These are phyloP conservation scores for Dissophora ornata DNA, from an alignment of 192 early-diverging fungal species.

Conservation along the genomic window DNA sequence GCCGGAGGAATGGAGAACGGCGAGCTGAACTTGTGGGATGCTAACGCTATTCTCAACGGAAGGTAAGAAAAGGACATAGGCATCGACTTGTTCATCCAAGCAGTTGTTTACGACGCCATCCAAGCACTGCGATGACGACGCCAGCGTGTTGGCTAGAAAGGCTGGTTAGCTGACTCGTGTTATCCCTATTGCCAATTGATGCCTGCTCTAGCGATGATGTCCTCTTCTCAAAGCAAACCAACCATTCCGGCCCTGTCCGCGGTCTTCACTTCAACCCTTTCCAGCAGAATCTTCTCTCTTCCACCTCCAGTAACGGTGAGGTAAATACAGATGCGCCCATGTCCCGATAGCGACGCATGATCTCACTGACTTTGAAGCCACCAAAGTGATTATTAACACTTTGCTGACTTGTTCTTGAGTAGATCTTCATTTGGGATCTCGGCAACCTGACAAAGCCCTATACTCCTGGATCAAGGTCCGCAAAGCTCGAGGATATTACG, in stretches of 20 bases:
- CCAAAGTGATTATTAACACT: too few relatives aligned
- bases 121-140: too few relatives aligned
- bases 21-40: slow-evolving; percentile 90
- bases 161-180: too few relatives aligned
- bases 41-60: slow-evolving; percentile 75
- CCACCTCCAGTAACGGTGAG: slow-evolving; percentile 92
- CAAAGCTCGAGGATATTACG: slow-evolving; percentile 89
- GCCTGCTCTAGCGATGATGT: slow-evolving; percentile 57
- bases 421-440: slow-evolving; percentile 97
- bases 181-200: too few relatives aligned
- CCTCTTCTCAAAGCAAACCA: slow-evolving; percentile 73
- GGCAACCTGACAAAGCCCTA: slow-evolving; percentile 88
- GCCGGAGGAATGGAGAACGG: slow-evolving; percentile 97
- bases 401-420: not conserved
- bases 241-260: slow-evolving; percentile 89
- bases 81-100: too few relatives aligned
- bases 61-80: slow-evolving; percentile 51
- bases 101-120: too few relatives aligned
- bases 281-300: slow-evolving; percentile 87
- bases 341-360: not conserved
- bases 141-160: too few relatives aligned
- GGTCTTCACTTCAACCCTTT: slow-evolving; percentile 94
- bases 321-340: too few relatives aligned
- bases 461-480: slow-evolving; percentile 85
- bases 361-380: not conserved